Base-by-base conservation (phyloP, 140 eudicot species). In the Erigeron philadelphicus region DNA sequence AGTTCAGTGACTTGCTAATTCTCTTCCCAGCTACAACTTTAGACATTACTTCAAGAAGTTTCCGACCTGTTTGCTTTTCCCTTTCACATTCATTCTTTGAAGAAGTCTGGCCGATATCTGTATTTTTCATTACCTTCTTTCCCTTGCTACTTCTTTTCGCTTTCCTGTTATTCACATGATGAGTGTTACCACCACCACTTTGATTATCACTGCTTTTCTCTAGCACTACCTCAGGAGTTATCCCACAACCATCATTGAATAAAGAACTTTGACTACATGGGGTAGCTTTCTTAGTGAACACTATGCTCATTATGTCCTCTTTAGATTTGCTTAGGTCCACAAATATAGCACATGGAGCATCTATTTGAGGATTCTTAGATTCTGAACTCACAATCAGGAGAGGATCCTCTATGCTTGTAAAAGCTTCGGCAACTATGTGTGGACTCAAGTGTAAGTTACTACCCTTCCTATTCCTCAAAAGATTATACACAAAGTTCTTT, bases 361-460 rank as follows among this genome's bases (percentile, higher is more conserved):
- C 52, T 15, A 58, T 10, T 40, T 23, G 49, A 2, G 67, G 64
- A 52, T 35, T 21, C 31, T 23, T 10, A n/a, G 48, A 11, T 61
- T 40, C 66, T 2, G 44, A 41, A 25, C 68, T 69, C 17, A 66
- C 81, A 9, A 75, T 45, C 50, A 80, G 68, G 10, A 80, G 84
- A 59, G 84, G 84, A 75, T 80, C 81, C 9, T 46, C 81, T 58
- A 80, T 19, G 19, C 64, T 53, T 8, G 47, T 21, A 19, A 80
- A 64, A 0, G 84, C 84, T 47, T 66, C 78, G 5, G 84, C 67
- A 71, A 80, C 71, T 13, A 70, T 35, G 15, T 53, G 50, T 8
- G 53, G 31, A 21, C 8, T 48, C 6, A 70, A 10, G 21, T 49
- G 16, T 9, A 72, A 47, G 16, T 43, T 7, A 18, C 17, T 10